Evolutionary conservation across 1,284 basidiomycete genomes (phyloP).

Genomic region (Cryptococcus sp.): DNA sequence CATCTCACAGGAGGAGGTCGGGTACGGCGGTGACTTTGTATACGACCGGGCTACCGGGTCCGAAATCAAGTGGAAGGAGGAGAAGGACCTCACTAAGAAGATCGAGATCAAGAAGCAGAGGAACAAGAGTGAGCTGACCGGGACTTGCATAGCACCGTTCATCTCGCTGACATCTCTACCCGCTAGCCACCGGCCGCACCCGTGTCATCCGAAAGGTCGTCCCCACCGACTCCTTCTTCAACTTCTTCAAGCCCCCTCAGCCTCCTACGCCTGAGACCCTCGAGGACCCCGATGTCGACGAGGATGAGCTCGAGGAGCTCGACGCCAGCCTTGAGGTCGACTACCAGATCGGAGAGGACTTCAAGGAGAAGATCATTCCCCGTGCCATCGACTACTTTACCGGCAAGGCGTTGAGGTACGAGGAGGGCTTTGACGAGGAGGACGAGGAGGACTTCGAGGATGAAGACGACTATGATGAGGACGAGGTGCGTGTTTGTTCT

Average conservation of each 20-base stretch:
- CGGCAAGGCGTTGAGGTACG: constrained; percentile 89
- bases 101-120: constrained; percentile 99
- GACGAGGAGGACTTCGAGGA: constrained; percentile 61
- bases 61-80: constrained; percentile 95
- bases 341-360: constrained; percentile 97
- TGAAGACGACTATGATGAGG: constrained; percentile 49
- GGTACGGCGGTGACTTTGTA: constrained; percentile 90
- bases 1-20: constrained; percentile 66
- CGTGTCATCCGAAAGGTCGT: constrained; percentile 85
- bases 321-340: constrained; percentile 93
- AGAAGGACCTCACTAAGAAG: constrained; percentile 95
- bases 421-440: constrained; percentile 69
- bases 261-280: constrained; percentile 67
- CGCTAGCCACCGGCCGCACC: constrained; percentile 81
- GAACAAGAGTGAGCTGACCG: constrained; percentile 81
- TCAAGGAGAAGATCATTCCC: constrained; percentile 97
- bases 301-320: constrained; percentile 82
- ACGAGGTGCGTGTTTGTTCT: constrained; percentile 33
- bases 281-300: constrained; percentile 72
- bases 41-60: constrained; percentile 90
- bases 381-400: constrained; percentile 95
- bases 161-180: neutral
- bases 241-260: constrained; percentile 88
- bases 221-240: constrained; percentile 91
- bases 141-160: too few relatives aligned